Evolutionary conservation across 805 yeast species (phyloP), one percentile per base, ranked within the genome.

Genomic region (Yamadazyma ubonensis): DNA sequence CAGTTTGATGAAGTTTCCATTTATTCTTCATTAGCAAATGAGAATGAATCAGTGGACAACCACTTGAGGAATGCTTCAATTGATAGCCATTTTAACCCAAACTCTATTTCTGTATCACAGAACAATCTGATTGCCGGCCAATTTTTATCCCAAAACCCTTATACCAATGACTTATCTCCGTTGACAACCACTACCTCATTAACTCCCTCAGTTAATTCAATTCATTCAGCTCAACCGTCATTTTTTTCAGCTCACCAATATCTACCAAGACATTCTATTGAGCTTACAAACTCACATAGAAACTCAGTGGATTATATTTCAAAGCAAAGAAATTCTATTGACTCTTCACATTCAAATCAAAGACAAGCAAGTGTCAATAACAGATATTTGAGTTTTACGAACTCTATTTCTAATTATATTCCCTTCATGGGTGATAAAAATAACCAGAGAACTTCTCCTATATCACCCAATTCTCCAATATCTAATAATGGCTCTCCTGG

Each of bases 211-310:
- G 54, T 65, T 2, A 56, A 60, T 20, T 66, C 72, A 2, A 46
- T 67, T 11, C 73, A 68, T 42, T 67, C 70, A 29, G 55, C 65
- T 2, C 75, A 68, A 39, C 71, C 67, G 5, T 66, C 71, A 3
- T 69, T 66, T 42, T 65, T 68, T 44, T 63, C 70, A 1, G 73
- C 75, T 4, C 67, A 67, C 26, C 75, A 68, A 44, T 65, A 57
- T 50, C 50, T 68, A 29, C 49, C 61, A 3, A 52, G 73, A 20
- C 60, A 57, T 36, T 67, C 71, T 29, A 36, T 69, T 14, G 75
- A 69, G 17, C 51, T 62, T 3, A 61, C 63, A 9, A 48, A 59
- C 9, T 42, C 54, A 4, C 54, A 55, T 29, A 46, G 71, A 5
- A 58, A 57, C 7, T 60, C 67, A 1, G 41, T 66, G 11, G 74